Evolutionary conservation across 2,329 filamentous ascomycete species (phyloP).

Genomic region (Diaporthe destruens): DNA sequence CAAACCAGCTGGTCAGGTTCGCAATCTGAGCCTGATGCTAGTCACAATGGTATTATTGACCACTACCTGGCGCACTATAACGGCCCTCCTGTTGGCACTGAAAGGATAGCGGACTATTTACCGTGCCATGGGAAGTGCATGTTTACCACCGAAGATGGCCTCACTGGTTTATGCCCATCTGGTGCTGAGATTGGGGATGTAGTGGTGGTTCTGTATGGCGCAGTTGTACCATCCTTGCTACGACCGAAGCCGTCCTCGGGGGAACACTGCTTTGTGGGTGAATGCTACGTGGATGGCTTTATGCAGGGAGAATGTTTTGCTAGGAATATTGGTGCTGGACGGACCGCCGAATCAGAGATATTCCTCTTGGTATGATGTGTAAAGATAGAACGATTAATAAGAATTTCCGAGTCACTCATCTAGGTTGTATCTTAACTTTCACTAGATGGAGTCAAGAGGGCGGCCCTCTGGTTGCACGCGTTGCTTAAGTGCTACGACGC

Average conservation of each 20-base stretch:
- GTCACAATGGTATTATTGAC: not conserved
- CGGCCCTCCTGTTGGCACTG: not conserved
- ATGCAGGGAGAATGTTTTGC: constrained; percentile 8
- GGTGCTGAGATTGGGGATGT: constrained; percentile 12
- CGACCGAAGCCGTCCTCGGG: not conserved
- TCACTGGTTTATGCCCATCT: constrained; percentile 2
- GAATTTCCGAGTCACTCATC: too few species aligned
- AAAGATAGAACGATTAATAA: not conserved
- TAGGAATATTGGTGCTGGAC: not conserved
- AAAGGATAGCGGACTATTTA: not conserved
- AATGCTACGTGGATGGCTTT: constrained; percentile 2
- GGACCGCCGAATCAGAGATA: not conserved
- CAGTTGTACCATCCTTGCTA: not conserved
- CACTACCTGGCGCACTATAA: not conserved
- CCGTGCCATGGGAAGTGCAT: constrained; percentile 11
- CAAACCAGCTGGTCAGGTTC: not conserved
- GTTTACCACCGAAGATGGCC: constrained; percentile 2
- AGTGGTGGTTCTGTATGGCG: constrained; percentile 7
- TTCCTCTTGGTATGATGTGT: not conserved
- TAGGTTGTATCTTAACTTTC: too few species aligned
- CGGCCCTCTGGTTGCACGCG: too few species aligned
- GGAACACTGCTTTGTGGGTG: not conserved
- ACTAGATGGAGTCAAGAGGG: too few species aligned
- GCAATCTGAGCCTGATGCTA: not conserved
- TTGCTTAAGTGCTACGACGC: too few species aligned